Base-by-base conservation (phyloP, 495 filamentous ascomycete genomes). In the Penicillium silybi region DNA sequence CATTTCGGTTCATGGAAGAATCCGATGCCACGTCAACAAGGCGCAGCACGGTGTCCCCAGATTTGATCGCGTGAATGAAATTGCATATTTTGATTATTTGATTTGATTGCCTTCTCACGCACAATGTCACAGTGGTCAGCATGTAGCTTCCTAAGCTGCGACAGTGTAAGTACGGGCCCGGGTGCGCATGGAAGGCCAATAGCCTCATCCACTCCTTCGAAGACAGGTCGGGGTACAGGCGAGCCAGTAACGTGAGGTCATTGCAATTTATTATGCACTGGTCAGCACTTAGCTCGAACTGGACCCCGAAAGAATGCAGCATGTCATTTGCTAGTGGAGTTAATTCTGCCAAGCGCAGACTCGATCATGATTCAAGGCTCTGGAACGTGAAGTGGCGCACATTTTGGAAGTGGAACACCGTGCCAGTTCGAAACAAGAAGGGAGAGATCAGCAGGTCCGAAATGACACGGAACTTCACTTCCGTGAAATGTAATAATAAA, bases 11-110 rank as follows among this genome's bases (percentile, higher is more conserved):
- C 29, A 13, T 32, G 29, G 11, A 32, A 11, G 11, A 13, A 11
- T 29, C 29, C 11, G 29, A 3, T 65, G 65, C 65, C 65, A 66
- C 65, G 65, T 68, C 65, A 68, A 63, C 45, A 42, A 45, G 16
- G 25, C 29, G 15, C 48, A 34, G 26, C 45, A 52, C 48, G 41
- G 40, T 29, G 48, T 35, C 29, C 22, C 26, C 37, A 32, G 41
- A 25, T 50, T 35, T 34, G 22, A 50, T 50, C 50, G 40, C 50
- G n/a, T 23, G 22, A 46, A 47, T 50, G n/a, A n/a, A 44, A 46
- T 18, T 47, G 48, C 53, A 42, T 51, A 45, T 29, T 15, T 37
- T 22, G n/a, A 46, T 49, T 26, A 27, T 32, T 49, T 37, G 43
- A 41, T 41, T 50, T 23, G 43, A 41, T 41, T 50, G 25, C 41